Evolutionary conservation across 1,284 basidiomycete species (phyloP), one percentile per base, ranked within the genome.

Genomic region (Sporisorium sorghi): DNA sequence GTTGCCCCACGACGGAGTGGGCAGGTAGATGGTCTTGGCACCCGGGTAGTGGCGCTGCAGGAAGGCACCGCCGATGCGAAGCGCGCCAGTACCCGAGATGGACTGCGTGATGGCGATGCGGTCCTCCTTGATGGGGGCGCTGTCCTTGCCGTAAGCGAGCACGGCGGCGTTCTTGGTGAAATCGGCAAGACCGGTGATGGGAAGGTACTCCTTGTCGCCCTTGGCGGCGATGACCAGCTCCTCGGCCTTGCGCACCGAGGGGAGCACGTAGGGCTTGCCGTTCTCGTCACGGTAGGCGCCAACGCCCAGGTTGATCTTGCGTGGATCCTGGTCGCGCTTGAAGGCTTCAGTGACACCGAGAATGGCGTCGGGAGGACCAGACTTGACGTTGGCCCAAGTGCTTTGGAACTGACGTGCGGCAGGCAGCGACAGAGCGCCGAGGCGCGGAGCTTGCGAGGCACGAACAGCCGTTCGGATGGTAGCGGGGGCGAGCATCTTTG

Each of bases 11-110:
- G 95, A 93, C 17, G 97, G 97, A 12, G 88, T 88, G 43, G 97
- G 97, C 57, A 99, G 88, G 87, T 97, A 99, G 85, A 99, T 93
- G 55, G 88, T 87, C 87, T 96, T 97, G 61, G 90, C 86, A 78
- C 92, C 88, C 26, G 94, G 93, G 86, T 94, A 97, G 87, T 93
- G 93, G 21, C 90, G 90, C 59, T 66, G 62, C 26, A 99, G 87
- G 89, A 99, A 99, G 52, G 92, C 93, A 81, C 92, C 95, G 64
- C 93, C 96, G 86, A 99, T 94, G 75, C 97, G 90, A 70, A 99
- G 91, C 32, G 97, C 97, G 81, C 97, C 97, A 21, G 97, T 99
- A 35, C 97, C 97, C 28, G 96, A 98, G 86, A 99, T 97, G 65
- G 95, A 92, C 86, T 99, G 97, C 28, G 94, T 93, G 74, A 93